Conservation (phyloP, 192 early-diverging fungal species). For the Entophlyctis luteolus region DNA sequence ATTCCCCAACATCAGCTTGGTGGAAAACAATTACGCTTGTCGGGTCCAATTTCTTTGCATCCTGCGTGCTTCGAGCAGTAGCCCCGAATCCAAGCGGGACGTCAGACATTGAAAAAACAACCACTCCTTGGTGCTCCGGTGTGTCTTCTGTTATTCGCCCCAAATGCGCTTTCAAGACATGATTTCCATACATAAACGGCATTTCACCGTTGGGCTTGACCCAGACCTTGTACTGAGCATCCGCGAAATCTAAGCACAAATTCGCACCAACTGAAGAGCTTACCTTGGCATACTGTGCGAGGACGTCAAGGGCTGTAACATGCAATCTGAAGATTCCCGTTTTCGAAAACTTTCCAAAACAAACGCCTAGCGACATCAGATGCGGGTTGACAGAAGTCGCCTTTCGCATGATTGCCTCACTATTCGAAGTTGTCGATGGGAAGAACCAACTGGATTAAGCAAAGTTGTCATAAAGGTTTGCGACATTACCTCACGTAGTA, state of each 20-base stretch:
- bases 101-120: slow-evolving; percentile 91
- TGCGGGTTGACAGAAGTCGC: slow-evolving; percentile 80
- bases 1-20: slow-evolving; percentile 97
- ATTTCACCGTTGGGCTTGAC: slow-evolving; percentile 99
- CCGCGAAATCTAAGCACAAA: neutral
- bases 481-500: slow-evolving; percentile 82
- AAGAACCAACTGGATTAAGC: slow-evolving; percentile 9
- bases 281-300: slow-evolving; percentile 93
- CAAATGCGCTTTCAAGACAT: slow-evolving; percentile 94
- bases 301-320: slow-evolving; percentile 86
- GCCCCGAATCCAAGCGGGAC: slow-evolving; percentile 96
- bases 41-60: slow-evolving; percentile 88
- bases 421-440: slow-evolving; percentile 8
- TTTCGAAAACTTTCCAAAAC: slow-evolving; percentile 99
- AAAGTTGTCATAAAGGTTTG: neutral
- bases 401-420: slow-evolving; percentile 87
- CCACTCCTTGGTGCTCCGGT: slow-evolving; percentile 95
- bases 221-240: slow-evolving; percentile 92
- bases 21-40: slow-evolving; percentile 93
- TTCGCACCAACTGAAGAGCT: neutral
- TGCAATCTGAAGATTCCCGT: slow-evolving; percentile 93
- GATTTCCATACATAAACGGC: slow-evolving; percentile 98
- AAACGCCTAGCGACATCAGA: slow-evolving; percentile 86
- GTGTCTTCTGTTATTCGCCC: slow-evolving; percentile 97
- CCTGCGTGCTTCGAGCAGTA: slow-evolving; percentile 87